Percentiles rank a stretch among this genome's conserved stretches.
phyloP scores from a whole-genome alignment of 345 rosid genomes.

The Eucalyptus polybractea region DNA sequence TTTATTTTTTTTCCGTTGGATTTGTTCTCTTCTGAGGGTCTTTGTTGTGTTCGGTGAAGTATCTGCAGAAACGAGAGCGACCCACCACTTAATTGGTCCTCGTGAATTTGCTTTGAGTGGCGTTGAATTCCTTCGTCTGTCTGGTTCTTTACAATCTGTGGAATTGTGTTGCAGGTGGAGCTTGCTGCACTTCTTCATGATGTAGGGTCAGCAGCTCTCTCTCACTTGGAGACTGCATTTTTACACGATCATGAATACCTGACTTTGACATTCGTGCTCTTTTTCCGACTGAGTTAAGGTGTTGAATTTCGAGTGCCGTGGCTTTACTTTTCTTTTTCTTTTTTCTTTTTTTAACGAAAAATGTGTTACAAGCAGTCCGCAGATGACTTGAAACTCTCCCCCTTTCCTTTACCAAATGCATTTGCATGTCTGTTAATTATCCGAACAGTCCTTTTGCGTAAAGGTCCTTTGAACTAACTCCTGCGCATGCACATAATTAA shows the following conservation, averaged over 20 bases:
- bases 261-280: neutral
- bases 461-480: no score
- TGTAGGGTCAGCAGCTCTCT: slow-evolving; percentile 26
- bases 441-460: no score
- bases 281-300: neutral
- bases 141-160: neutral
- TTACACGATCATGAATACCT: neutral
- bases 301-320: neutral
- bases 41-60: no score
- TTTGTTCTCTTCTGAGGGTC: no score
- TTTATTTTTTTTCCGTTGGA: no score
- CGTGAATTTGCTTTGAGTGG: neutral
- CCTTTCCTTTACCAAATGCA: neutral
- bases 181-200: slow-evolving; percentile 92
- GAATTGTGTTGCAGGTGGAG: slow-evolving; percentile 34
- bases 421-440: neutral
- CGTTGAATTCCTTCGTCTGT: neutral
- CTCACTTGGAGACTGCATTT: neutral
- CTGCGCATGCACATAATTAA: no score
- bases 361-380: neutral
- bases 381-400: neutral
- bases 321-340: neutral
- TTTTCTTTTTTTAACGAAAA: neutral
- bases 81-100: neutral
- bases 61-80: no score